Evolutionary conservation across 805 yeast species (phyloP), one percentile per base, ranked within the genome.

Genomic region (Suhomyces sp.): DNA sequence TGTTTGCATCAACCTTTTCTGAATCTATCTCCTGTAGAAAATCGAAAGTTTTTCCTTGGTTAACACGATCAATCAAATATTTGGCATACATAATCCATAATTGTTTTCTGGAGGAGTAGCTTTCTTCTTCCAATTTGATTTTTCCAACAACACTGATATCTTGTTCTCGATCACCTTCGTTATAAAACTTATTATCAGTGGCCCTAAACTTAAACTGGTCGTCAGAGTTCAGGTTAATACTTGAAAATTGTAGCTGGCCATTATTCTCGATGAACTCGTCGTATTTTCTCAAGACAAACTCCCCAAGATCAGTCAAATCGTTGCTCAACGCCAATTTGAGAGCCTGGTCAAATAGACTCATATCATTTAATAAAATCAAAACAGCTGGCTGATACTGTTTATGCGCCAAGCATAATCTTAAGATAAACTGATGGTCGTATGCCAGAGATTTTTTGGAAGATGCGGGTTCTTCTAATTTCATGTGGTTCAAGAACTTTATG

Each of bases 301-400:
- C 74, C 0, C 71, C 92, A 44, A 82, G 71, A 23, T 84, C 86
- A 5, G 83, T 69, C 59, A 86, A 71, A 33, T 81, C 81, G 55
- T 82, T 70, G 4, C 81, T 77, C 46, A 94, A 71, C 0, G 97
- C 93, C 51, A 94, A 66, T 47, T 77, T 77, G 35, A 92, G 83
- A 0, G 98, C 97, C 50, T 88, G 91, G 55, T 90, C 96, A 63
- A 79, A 88, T 46, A 88, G 76, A 4, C 78, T 82, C 68, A 90
- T 69, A 52, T 73, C 76, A 48, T 81, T 74, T 1, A 94, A 81
- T 60, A 87, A 84, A n/a, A 94, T 78, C 53, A 81, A 78, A 8
- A 90, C 83, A 0, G 96, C 91, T 1, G 92, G 80, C 54, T 82
- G 82, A 48, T 77, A 73, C 54, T 82, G 83, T 9, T 80, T 67